phyloP scores from a whole-genome alignment of 139 green algal genomes.

The Micromonas commoda region DNA sequence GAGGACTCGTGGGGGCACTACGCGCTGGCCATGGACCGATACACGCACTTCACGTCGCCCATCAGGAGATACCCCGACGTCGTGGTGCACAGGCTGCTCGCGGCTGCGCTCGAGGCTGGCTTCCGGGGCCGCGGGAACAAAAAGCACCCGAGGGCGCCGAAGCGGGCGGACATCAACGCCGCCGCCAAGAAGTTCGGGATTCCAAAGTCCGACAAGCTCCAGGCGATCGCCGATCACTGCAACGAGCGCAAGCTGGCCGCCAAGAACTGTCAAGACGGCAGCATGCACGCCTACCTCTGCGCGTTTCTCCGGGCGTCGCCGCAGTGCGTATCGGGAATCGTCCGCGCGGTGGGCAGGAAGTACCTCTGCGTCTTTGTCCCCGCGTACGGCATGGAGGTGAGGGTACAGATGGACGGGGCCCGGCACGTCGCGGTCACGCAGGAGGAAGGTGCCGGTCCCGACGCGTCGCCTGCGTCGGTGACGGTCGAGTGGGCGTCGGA shows the following conservation, averaged over 20 bases:
- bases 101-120: constrained; percentile 35
- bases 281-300: constrained; percentile 64
- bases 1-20: constrained; percentile 46
- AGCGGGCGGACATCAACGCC: background rate
- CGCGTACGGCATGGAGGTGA: constrained; percentile 57
- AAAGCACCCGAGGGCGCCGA: no score
- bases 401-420: constrained; percentile 42
- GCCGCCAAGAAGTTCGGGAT: constrained; percentile 33
- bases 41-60: constrained; percentile 57
- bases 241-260: constrained; percentile 68
- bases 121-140: no score
- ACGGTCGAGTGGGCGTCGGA: constrained; percentile 8
- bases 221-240: constrained; percentile 56
- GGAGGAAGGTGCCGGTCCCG: background rate
- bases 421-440: background rate
- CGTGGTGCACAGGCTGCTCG: constrained; percentile 46
- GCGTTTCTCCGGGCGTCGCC: constrained; percentile 56
- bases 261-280: constrained; percentile 57
- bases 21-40: constrained; percentile 36
- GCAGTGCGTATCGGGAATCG: constrained; percentile 46
- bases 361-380: constrained; percentile 75
- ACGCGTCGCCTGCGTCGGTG: background rate
- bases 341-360: constrained; percentile 55
- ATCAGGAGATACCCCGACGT: constrained; percentile 54
- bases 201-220: constrained; percentile 31